A percentile compares a stretch with the other conserved stretches of the same genome.
Conservation (phyloP, 176 grass and related monocot species). For the Typha latifolia region DNA sequence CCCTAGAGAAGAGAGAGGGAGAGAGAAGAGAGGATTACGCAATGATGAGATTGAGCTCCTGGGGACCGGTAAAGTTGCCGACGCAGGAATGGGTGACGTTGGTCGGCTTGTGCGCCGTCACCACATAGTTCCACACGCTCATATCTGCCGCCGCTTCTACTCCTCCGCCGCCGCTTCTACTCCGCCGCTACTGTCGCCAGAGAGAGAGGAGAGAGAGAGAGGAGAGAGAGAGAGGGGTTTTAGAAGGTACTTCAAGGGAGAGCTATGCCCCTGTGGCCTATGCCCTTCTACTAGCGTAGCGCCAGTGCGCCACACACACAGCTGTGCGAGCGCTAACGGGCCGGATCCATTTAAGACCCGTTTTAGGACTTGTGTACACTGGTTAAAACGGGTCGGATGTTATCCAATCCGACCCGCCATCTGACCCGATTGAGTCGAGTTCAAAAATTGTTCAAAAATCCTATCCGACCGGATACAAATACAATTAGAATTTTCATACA, state of each 20-base stretch:
- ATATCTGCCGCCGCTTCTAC: slow-evolving; percentile 26
- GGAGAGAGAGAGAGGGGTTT: slow-evolving; percentile 7
- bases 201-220: slow-evolving; percentile 14
- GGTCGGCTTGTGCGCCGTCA: slow-evolving; percentile 96
- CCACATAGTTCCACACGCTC: slow-evolving; percentile 99
- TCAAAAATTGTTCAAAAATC: too few relatives aligned
- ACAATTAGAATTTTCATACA: too few relatives aligned
- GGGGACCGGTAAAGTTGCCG: slow-evolving; percentile 90
- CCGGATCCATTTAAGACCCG: too few relatives aligned
- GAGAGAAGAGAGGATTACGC: slow-evolving; percentile 30
- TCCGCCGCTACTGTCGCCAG: neutral
- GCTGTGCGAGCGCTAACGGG: too few relatives aligned
- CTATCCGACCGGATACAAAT: too few relatives aligned
- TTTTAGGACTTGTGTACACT: too few relatives aligned
- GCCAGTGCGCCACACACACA: neutral
- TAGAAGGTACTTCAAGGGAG: neutral
- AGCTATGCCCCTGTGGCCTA: neutral
- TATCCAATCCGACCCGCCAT: too few relatives aligned
- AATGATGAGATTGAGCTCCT: slow-evolving; percentile 86
- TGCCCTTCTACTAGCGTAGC: neutral
- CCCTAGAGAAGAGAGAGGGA: neutral
- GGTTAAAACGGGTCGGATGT: too few relatives aligned
- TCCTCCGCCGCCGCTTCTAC: neutral
- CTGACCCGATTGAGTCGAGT: too few relatives aligned
- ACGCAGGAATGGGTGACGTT: slow-evolving; percentile 98